Evolutionary conservation across 495 filamentous ascomycete genomes (phyloP).

Genomic region (Podospora anserina): DNA sequence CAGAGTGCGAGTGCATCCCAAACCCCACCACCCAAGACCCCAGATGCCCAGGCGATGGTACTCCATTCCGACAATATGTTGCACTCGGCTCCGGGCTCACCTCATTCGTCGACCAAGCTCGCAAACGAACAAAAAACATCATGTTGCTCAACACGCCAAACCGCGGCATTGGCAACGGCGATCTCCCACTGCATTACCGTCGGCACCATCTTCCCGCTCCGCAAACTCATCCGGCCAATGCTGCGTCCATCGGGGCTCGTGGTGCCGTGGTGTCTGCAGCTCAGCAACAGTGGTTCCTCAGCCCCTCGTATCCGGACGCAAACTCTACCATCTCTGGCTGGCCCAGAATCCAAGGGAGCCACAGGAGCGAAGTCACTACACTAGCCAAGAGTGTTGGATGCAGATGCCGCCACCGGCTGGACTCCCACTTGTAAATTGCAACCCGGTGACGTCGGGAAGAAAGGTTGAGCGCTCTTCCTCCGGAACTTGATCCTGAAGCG

Average conservation of each 20-base stretch:
- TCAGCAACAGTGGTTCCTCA: background rate
- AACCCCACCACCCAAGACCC: background rate
- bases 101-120: conserved; percentile 8
- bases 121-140: conserved; percentile 5
- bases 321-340: background rate
- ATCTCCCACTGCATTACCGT: conserved; percentile 22
- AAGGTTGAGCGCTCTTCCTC: conserved; percentile 4
- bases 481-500: conserved; percentile 24
- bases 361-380: too few relatives aligned
- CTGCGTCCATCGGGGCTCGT: background rate
- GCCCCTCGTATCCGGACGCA: background rate
- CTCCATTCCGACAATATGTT: conserved; percentile 6
- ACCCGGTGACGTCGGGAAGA: conserved; percentile 1
- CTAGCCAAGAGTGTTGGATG: background rate
- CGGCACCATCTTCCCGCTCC: conserved; percentile 5
- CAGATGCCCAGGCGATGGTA: conserved; percentile 6
- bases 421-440: background rate
- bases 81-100: conserved; percentile 8
- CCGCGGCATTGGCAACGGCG: conserved; percentile 19
- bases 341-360: background rate
- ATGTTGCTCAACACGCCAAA: conserved; percentile 16
- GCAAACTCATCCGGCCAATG: conserved; percentile 8
- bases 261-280: background rate
- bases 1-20: background rate
- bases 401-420: background rate